A percentile compares a stretch with the other conserved stretches of the same genome.
Conservation (phyloP, 139 green algal species). For the Chlorella sp. region DNA sequence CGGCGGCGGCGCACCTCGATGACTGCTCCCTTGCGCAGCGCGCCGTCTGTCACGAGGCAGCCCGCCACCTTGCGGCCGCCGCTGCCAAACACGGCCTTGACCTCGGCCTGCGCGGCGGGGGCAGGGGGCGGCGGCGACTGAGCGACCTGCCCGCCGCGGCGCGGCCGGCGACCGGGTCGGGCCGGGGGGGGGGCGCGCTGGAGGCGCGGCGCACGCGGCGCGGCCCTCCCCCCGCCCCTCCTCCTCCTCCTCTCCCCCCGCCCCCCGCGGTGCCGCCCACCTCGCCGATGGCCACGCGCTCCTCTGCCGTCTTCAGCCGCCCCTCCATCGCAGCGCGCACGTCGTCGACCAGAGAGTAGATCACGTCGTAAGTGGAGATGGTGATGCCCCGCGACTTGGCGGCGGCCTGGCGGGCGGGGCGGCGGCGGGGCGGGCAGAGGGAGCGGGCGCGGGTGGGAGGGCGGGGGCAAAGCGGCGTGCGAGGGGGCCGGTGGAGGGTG, state of each 20-base stretch:
- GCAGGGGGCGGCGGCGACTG: too few species aligned
- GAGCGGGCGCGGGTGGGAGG: neutral
- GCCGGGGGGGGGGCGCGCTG: too few species aligned
- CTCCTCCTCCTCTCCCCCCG: too few species aligned
- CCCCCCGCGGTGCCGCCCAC: too few species aligned
- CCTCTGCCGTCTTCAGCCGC: conserved; percentile 78
- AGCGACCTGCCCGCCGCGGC: too few species aligned
- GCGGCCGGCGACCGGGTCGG: too few species aligned
- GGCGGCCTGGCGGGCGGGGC: conserved; percentile 24
- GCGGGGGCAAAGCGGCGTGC: too few species aligned
- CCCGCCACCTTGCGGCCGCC: conserved; percentile 82
- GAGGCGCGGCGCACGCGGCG: too few species aligned
- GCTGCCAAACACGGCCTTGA: conserved; percentile 88
- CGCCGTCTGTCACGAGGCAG: conserved; percentile 76
- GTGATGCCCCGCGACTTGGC: conserved; percentile 78
- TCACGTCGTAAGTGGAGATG: conserved; percentile 83
- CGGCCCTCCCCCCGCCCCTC: too few species aligned
- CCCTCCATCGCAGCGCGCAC: conserved; percentile 96
- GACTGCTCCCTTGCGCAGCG: conserved; percentile 53
- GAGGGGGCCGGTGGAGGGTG: too few species aligned
- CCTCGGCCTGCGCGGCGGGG: too few species aligned
- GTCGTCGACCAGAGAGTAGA: conserved; percentile 98
- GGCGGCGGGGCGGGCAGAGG: neutral
- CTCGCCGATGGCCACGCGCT: conserved; percentile 67
- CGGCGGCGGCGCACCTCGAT: conserved; percentile 38